phyloP scores from a whole-genome alignment of 2,329 filamentous ascomycete species.

The Trichoderma endophyticum region DNA sequence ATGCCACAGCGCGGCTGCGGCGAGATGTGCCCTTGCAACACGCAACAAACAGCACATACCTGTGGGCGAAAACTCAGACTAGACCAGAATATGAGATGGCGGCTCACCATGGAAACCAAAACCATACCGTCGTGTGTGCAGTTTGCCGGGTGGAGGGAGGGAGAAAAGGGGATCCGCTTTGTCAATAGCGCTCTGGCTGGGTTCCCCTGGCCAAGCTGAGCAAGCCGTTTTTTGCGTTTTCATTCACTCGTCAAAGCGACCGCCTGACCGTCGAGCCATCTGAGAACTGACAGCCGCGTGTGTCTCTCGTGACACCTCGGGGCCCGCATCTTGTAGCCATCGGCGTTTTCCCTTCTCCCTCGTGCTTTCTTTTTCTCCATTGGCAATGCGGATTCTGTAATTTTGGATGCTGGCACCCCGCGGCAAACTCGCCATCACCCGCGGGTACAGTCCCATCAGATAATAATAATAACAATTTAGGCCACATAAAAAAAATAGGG shows the following conservation, averaged over 20 bases:
- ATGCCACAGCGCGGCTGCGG: neutral
- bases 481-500: neutral
- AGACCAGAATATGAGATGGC: neutral
- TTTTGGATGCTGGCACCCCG: neutral
- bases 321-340: neutral
- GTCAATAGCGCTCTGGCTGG: constrained; percentile 15
- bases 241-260: neutral
- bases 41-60: neutral
- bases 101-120: neutral
- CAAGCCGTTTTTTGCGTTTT: neutral
- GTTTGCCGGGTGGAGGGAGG: neutral
- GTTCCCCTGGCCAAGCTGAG: constrained; percentile 15
- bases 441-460: neutral
- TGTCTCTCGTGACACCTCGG: neutral
- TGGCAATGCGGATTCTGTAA: neutral
- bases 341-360: neutral
- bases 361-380: neutral
- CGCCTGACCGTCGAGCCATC: constrained; percentile 13
- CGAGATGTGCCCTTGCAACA: neutral
- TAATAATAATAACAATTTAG: too few species aligned
- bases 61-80: neutral
- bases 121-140: neutral
- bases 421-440: neutral
- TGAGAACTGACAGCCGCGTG: constrained; percentile 5
- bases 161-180: constrained; percentile 4